phyloP scores from a whole-genome alignment of 2,329 filamentous ascomycete genomes.

The Pezizomycotina sp. region DNA sequence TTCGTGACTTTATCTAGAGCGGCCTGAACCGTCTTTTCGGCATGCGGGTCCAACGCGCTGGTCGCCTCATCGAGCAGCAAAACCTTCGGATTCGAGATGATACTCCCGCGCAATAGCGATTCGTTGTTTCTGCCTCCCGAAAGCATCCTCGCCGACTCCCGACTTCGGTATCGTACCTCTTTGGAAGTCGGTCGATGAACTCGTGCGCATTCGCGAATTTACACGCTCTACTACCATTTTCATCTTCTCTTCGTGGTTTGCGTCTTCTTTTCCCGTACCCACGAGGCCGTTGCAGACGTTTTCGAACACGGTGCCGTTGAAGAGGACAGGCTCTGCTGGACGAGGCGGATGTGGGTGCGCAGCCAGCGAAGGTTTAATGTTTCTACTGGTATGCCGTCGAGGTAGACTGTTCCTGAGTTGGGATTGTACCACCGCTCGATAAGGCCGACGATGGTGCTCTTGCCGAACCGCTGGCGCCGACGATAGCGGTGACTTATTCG shows the following conservation, averaged over 20 bases:
- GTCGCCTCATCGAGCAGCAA: constrained; percentile 64
- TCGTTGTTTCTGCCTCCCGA: constrained; percentile 69
- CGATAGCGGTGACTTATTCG: constrained; percentile 57
- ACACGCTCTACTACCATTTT: constrained; percentile 48
- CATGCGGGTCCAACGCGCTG: constrained; percentile 42
- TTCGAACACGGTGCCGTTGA: constrained; percentile 46
- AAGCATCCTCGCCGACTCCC: constrained; percentile 63
- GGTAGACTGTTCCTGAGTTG: constrained; percentile 35
- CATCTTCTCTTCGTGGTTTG: constrained; percentile 39
- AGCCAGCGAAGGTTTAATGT: constrained; percentile 7
- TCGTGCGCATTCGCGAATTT: constrained; percentile 52
- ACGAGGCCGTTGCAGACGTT: constrained; percentile 46
- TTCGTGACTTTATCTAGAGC: constrained; percentile 43
- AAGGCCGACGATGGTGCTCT: constrained; percentile 56
- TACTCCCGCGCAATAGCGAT: constrained; percentile 57
- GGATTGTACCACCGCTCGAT: constrained; percentile 54
- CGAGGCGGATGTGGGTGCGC: constrained; percentile 7
- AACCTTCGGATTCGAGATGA: constrained; percentile 48
- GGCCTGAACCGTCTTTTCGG: constrained; percentile 42
- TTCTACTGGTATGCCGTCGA: constrained; percentile 34
- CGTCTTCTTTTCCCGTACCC: constrained; percentile 37
- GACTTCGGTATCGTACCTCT: constrained; percentile 54
- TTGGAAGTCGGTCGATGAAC: constrained; percentile 47
- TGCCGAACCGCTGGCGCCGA: constrained; percentile 61
- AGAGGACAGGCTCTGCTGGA: constrained; percentile 41